phyloP scores from a whole-genome alignment of 805 yeast genomes.

The Pichia exigua region DNA sequence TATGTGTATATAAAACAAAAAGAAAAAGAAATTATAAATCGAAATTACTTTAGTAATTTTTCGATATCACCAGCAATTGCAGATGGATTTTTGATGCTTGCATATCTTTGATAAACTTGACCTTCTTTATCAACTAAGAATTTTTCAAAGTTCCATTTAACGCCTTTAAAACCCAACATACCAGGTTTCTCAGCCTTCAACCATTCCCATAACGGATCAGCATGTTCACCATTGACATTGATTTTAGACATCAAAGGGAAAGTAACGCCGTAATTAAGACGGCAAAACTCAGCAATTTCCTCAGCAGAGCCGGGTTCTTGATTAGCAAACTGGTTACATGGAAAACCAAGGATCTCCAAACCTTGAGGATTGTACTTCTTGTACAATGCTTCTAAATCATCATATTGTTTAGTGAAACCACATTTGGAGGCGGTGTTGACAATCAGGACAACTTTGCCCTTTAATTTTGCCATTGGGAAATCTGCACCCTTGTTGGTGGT shows the following conservation, averaged over 20 bases:
- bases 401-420: conserved; percentile 69
- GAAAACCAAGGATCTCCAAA: conserved; percentile 71
- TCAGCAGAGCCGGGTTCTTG: conserved; percentile 68
- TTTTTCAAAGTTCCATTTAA: conserved; percentile 56
- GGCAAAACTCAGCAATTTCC: conserved; percentile 68
- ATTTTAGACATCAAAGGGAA: conserved; percentile 85
- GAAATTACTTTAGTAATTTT: conserved; percentile 35
- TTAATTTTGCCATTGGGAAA: conserved; percentile 50
- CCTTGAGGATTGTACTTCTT: conserved; percentile 57
- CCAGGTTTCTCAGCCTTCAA: conserved; percentile 58
- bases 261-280: conserved; percentile 77
- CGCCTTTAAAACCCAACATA: conserved; percentile 60
- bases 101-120: conserved; percentile 41
- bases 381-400: conserved; percentile 61
- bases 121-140: conserved; percentile 51
- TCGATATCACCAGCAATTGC: conserved; percentile 53
- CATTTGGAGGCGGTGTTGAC: conserved; percentile 89
- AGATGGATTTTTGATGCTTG: conserved; percentile 62
- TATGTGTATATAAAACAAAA: neutral
- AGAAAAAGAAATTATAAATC: neutral
- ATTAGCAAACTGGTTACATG: conserved; percentile 82
- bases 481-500: conserved; percentile 50
- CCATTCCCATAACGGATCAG: conserved; percentile 74
- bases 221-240: conserved; percentile 79
- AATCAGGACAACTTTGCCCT: conserved; percentile 75